Conservation (phyloP, 2,329 filamentous ascomycete species). For the Dothideomycetes sp. region DNA sequence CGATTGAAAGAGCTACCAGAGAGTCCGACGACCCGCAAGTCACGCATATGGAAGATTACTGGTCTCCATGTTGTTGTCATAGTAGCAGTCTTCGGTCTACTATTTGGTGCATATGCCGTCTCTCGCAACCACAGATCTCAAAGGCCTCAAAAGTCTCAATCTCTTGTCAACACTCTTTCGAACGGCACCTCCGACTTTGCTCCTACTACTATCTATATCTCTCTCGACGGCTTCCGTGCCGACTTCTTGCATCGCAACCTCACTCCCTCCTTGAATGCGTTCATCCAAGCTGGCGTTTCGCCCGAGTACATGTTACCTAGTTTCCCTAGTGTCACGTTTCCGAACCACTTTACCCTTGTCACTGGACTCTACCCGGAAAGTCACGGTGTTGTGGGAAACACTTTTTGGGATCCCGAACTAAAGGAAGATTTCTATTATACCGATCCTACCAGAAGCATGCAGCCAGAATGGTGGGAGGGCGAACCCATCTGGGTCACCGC, state of each 20-base stretch:
- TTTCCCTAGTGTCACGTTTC: constrained; percentile 94
- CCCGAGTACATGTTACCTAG: constrained; percentile 88
- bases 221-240: constrained; percentile 88
- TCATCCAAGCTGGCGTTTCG: constrained; percentile 76
- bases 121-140: constrained; percentile 28
- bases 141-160: too few relatives aligned
- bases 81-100: constrained; percentile 45
- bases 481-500: constrained; percentile 93
- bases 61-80: constrained; percentile 37
- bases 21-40: constrained; percentile 33
- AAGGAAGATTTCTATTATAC: constrained; percentile 83
- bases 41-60: constrained; percentile 30
- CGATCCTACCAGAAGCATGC: constrained; percentile 62
- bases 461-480: constrained; percentile 88
- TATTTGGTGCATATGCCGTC: constrained; percentile 49
- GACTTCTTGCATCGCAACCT: constrained; percentile 80
- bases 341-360: constrained; percentile 84
- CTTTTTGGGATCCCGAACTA: constrained; percentile 78
- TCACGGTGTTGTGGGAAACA: constrained; percentile 88
- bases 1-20: constrained; percentile 43
- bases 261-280: constrained; percentile 70
- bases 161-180: constrained; percentile 31
- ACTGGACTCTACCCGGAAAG: constrained; percentile 88
- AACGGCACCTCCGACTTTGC: constrained; percentile 87
- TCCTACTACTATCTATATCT: constrained; percentile 87